Conservation (phyloP, 345 rosid genomes). For the Eucalyptus brandiana region DNA sequence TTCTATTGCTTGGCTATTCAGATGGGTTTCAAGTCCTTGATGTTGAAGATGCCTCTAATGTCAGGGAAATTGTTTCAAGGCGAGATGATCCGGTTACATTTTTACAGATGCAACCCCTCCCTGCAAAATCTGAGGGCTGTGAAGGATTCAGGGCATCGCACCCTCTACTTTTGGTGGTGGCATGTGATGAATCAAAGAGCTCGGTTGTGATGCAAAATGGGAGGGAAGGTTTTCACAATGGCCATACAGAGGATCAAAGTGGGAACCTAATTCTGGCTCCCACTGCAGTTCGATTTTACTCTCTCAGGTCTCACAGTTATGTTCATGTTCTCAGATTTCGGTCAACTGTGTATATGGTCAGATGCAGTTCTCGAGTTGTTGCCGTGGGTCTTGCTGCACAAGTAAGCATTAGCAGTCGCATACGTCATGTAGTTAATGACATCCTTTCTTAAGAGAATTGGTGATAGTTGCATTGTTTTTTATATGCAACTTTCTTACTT, state of each 20-base stretch:
- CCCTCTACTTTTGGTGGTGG: conserved; percentile 88
- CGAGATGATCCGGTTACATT: conserved; percentile 84
- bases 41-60: conserved; percentile 68
- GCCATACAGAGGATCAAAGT: conserved; percentile 34
- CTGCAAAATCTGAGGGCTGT: conserved; percentile 45
- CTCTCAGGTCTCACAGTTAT: conserved; percentile 74
- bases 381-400: conserved; percentile 90
- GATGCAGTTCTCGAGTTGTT: conserved; percentile 81
- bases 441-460: background rate
- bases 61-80: conserved; percentile 71
- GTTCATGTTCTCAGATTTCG: conserved; percentile 90
- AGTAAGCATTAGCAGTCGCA: conserved; percentile 23
- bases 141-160: conserved; percentile 89
- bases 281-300: conserved; percentile 77
- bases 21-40: conserved; percentile 96
- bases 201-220: conserved; percentile 18
- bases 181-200: conserved; percentile 66
- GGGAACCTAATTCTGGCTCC: conserved; percentile 50
- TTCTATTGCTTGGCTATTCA: conserved; percentile 80
- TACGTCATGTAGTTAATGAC: background rate
- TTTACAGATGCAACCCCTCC: conserved; percentile 80
- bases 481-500: background rate
- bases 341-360: conserved; percentile 81
- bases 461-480: background rate
- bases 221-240: conserved; percentile 62